Conservation (phyloP, 164 flowering plant genomes). For the Umbellularia californica region DNA sequence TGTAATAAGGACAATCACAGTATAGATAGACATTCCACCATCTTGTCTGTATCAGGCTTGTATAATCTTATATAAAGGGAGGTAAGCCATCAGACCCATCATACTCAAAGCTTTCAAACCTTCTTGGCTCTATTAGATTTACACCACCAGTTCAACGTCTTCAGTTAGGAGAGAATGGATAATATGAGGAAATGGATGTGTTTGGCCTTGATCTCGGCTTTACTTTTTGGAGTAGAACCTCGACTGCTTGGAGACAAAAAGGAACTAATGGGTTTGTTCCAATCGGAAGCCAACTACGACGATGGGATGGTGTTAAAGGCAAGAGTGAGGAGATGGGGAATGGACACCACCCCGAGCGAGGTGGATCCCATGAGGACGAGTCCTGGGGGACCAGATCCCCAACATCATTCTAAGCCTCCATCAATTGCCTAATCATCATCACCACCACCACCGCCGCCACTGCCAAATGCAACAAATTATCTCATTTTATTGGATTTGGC, state of each 20-base stretch:
- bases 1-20: too few species aligned
- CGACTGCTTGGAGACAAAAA: neutral
- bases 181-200: conserved; percentile 1
- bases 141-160: neutral
- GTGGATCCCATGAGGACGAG: neutral
- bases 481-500: neutral
- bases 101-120: too few species aligned
- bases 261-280: neutral
- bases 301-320: neutral
- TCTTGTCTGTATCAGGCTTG: too few species aligned
- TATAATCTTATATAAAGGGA: too few species aligned
- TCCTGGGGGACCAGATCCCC: conserved; percentile 23
- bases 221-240: conserved; percentile 5
- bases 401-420: conserved; percentile 12
- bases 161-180: conserved; percentile 3
- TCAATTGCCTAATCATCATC: neutral
- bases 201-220: conserved; percentile 1
- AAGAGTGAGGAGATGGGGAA: neutral
- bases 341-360: neutral
- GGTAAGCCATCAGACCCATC: too few species aligned
- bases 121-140: neutral
- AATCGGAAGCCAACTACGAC: neutral
- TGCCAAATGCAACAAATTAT: too few species aligned
- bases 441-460: too few species aligned
- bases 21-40: too few species aligned